Percentiles rank a stretch among this genome's conserved stretches.
These are phyloP conservation scores for Sanghuangporus baumii DNA, from an alignment of 1,284 basidiomycete species.

Conservation along the genomic window DNA sequence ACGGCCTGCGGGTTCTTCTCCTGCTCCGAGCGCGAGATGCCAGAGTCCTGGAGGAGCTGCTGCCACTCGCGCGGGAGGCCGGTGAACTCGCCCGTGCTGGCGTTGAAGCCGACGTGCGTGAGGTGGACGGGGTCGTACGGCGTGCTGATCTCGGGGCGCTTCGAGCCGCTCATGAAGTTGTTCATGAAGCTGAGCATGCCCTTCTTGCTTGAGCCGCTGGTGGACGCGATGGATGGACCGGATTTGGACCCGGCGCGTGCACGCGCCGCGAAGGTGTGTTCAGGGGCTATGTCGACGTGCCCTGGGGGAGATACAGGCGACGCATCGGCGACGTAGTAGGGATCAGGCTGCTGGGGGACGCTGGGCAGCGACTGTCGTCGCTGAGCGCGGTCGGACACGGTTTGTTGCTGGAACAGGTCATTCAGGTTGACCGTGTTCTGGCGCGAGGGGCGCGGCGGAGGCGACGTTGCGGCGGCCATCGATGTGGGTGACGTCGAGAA, in stretches of 20 bases:
- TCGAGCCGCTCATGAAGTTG: slow-evolving; percentile 65
- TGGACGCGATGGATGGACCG: slow-evolving; percentile 36
- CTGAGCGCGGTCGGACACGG: slow-evolving; percentile 30
- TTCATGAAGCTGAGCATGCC: slow-evolving; percentile 70
- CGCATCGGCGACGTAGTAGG: slow-evolving; percentile 43
- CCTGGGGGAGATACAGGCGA: slow-evolving; percentile 27
- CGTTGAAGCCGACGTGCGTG: slow-evolving; percentile 99
- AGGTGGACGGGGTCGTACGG: slow-evolving; percentile 99
- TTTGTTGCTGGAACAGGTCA: slow-evolving; percentile 48
- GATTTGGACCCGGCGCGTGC: slow-evolving; percentile 54
- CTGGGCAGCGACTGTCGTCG: slow-evolving; percentile 42
- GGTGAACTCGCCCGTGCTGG: slow-evolving; percentile 96
- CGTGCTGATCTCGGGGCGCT: slow-evolving; percentile 92
- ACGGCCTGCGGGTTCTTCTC: slow-evolving; percentile 98
- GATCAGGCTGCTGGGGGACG: slow-evolving; percentile 30
- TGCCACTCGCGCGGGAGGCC: slow-evolving; percentile 99
- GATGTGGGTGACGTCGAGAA: neutral
- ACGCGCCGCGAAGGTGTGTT: slow-evolving; percentile 25
- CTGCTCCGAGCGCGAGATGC: slow-evolving; percentile 92
- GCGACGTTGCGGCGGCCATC: slow-evolving; percentile 27
- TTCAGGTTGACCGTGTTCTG: slow-evolving; percentile 75
- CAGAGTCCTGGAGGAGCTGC: slow-evolving; percentile 92
- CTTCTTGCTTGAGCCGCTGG: slow-evolving; percentile 44
- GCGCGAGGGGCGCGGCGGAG: slow-evolving; percentile 72
- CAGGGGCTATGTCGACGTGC: slow-evolving; percentile 23